Evolutionary conservation across 345 rosid genomes (phyloP).

Genomic region (Cochlearia excelsa): DNA sequence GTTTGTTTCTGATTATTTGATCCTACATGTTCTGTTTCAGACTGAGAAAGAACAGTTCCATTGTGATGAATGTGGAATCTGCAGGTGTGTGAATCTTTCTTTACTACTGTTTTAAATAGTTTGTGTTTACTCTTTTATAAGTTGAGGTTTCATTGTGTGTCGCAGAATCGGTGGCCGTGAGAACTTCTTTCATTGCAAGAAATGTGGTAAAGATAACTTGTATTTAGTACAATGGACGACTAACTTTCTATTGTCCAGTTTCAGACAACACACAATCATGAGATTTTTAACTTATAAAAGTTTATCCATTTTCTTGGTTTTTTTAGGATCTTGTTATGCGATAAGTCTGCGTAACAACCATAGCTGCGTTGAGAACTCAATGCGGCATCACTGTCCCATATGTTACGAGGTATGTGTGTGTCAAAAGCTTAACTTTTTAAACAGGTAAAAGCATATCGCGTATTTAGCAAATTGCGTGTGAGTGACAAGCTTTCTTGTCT

Average conservation of each 20-base stretch:
- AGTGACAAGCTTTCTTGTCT: constrained; percentile 2
- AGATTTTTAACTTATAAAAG: background rate
- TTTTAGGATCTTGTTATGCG: constrained; percentile 79
- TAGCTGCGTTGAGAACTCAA: constrained; percentile 87
- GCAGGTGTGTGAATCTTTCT: constrained; percentile 57
- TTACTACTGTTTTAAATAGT: too few species aligned
- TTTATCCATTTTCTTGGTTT: background rate
- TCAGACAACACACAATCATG: constrained; percentile 1
- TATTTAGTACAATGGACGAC: background rate
- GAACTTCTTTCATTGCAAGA: constrained; percentile 85
- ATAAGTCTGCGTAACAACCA: constrained; percentile 62
- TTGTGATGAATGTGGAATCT: constrained; percentile 95
- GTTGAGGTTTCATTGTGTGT: too few species aligned
- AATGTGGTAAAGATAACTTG: constrained; percentile 88
- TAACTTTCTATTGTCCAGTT: constrained; percentile 2
- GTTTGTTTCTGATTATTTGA: background rate
- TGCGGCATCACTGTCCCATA: constrained; percentile 97
- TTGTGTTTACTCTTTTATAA: too few species aligned
- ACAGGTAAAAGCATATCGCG: background rate
- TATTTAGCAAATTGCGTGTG: constrained; percentile 7
- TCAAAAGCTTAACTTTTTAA: too few species aligned
- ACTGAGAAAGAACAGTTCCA: constrained; percentile 73
- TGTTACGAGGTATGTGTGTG: constrained; percentile 84
- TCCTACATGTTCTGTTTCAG: constrained; percentile 42
- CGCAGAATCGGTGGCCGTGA: constrained; percentile 88